A percentile compares a stretch with the other conserved stretches of the same genome.
Evolutionary conservation across 352 stramenopile genomes (phyloP).

Genomic region (Phytophthora melonis): DNA sequence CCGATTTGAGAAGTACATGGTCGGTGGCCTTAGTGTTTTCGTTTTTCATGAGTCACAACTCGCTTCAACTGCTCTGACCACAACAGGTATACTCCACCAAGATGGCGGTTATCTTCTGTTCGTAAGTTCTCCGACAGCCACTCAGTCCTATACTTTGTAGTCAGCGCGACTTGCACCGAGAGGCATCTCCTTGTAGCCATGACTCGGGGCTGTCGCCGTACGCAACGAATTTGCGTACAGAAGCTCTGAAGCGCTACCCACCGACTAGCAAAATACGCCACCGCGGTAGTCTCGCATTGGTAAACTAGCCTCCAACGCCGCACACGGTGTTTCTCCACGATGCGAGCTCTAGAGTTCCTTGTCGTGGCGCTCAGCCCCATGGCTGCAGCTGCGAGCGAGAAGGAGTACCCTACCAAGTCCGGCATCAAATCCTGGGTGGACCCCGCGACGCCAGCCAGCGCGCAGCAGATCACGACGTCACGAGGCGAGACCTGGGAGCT

Average conservation of each 20-base stretch:
- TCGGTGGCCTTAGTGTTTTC: too few relatives aligned
- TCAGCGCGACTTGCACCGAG: slow-evolving; percentile 9
- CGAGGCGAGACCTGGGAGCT: slow-evolving; percentile 62
- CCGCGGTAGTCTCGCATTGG: slow-evolving; percentile 6
- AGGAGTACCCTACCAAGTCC: slow-evolving; percentile 54
- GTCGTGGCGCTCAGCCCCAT: not conserved
- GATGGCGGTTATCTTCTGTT: slow-evolving; percentile 12
- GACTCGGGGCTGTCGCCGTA: slow-evolving; percentile 17
- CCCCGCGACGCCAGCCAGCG: slow-evolving; percentile 47
- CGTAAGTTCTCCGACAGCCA: not conserved
- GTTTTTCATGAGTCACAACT: not conserved
- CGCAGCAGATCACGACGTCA: slow-evolving; percentile 41
- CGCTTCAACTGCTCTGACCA: not conserved
- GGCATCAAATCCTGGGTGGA: slow-evolving; percentile 59
- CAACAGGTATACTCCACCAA: slow-evolving; percentile 1
- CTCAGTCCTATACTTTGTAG: slow-evolving; percentile 16
- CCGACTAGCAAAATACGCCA: not conserved
- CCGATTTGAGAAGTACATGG: too few relatives aligned
- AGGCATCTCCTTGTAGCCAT: slow-evolving; percentile 5
- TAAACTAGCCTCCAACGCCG: slow-evolving; percentile 9
- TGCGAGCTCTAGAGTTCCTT: slow-evolving; percentile 1
- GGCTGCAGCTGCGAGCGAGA: not conserved
- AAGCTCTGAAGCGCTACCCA: slow-evolving; percentile 1
- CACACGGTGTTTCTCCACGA: not conserved
- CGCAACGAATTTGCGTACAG: slow-evolving; percentile 24